These are phyloP conservation scores for Alliaria petiolata DNA, from an alignment of 345 rosid genomes.

Conservation along the genomic window DNA sequence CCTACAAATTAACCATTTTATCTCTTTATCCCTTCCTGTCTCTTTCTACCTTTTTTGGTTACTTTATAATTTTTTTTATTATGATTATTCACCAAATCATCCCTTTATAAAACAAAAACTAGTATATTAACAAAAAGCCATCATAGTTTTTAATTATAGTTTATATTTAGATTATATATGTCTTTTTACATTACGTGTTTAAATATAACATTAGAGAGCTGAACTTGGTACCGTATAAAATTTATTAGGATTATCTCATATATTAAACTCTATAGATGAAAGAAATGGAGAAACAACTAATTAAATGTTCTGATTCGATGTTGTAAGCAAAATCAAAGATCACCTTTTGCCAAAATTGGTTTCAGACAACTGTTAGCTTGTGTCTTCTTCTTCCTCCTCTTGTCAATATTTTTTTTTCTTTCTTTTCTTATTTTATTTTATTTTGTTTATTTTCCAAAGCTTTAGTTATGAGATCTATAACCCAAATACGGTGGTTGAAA, in stretches of 20 bases:
- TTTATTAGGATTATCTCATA: background rate
- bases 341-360: conserved; percentile 33
- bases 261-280: background rate
- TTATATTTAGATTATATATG: background rate
- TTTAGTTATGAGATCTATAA: conserved; percentile 33
- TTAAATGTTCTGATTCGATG: conserved; percentile 44
- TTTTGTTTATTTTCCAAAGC: background rate
- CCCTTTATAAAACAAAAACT: background rate
- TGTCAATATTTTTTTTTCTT: background rate
- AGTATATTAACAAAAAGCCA: background rate
- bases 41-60: too few species aligned
- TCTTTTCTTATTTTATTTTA: background rate
- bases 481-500: conserved; percentile 47
- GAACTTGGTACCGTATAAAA: conserved; percentile 4
- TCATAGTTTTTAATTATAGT: background rate
- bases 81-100: background rate
- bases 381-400: conserved; percentile 41
- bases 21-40: too few species aligned
- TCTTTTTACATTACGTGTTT: background rate
- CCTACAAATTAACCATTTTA: too few species aligned
- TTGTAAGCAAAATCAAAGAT: conserved; percentile 42
- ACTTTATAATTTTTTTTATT: too few species aligned
- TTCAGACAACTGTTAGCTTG: conserved; percentile 67
- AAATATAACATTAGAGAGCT: background rate
- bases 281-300: conserved; percentile 11